Conservation (phyloP, 1,284 basidiomycete species). For the Rhodotorula sp. region DNA sequence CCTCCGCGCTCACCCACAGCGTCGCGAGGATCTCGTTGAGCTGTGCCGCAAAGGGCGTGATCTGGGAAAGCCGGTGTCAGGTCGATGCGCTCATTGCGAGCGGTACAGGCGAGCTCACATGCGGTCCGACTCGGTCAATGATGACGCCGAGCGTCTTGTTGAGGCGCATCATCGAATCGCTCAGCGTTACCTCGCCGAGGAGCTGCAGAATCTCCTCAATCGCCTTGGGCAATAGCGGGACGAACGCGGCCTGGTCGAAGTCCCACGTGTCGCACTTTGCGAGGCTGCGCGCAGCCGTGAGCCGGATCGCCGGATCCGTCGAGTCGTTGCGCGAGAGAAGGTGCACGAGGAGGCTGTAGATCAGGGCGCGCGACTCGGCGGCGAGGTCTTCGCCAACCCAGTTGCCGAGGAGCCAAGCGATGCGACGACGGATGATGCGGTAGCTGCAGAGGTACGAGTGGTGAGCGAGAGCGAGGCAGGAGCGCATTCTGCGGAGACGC, state of each 20-base stretch:
- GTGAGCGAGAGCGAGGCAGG: background rate
- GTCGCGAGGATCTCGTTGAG: constrained; percentile 40
- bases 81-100: no score
- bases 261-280: constrained; percentile 43
- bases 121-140: constrained; percentile 37
- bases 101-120: constrained; percentile 15
- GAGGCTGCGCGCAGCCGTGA: constrained; percentile 42
- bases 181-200: constrained; percentile 37
- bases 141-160: constrained; percentile 42
- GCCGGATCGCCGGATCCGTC: constrained; percentile 44
- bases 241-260: constrained; percentile 38
- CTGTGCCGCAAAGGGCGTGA: constrained; percentile 38
- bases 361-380: constrained; percentile 12
- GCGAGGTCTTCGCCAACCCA: constrained; percentile 41
- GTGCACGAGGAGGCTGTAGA: constrained; percentile 44
- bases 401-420: constrained; percentile 45
- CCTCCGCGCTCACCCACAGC: constrained; percentile 36
- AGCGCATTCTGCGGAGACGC: background rate
- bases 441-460: constrained; percentile 19
- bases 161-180: constrained; percentile 40
- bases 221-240: constrained; percentile 38
- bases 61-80: constrained; percentile 18
- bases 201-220: constrained; percentile 39
- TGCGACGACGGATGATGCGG: constrained; percentile 42
- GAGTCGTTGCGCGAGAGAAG: constrained; percentile 40